Evolutionary conservation across 228 moss, liverwort and hornwort genomes (phyloP), one percentile per base, ranked within the genome.

Genomic region (Sphagnum fallax): DNA sequence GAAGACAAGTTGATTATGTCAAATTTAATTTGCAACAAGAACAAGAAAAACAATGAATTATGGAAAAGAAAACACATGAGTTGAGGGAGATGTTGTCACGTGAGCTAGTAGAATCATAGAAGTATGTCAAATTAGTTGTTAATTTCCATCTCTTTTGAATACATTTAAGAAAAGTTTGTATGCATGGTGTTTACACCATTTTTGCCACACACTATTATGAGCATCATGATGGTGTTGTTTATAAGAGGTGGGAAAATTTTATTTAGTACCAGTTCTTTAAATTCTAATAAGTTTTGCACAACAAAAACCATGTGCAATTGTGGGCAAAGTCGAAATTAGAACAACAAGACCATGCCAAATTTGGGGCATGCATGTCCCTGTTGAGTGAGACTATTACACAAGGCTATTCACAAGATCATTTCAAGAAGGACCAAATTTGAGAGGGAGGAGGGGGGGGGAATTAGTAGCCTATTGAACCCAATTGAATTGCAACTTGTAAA

Each of bases 31-130:
- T 68, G 53, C 53, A 16, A 32, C 67, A 53, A 18, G 67, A 68
- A 55, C 53, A 68, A 47, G 53, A 68, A 2, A 68, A 55, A 52
- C 67, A 55, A 47, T 53, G 12, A 18, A 53, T 10, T 68, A 32
- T 55, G 55, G 67, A 68, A 55, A 8, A 68, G 53, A 52, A 68
- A 68, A 47, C 67, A 57, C n/a, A 52, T 10, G 5, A 53, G 6
- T 53, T 55, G 67, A 52, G 67, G 53, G 67, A 68, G 9, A 68
- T 6, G 53, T 55, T 68, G 47, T 68, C 67, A 15, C 67, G 10
- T 47, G 67, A 68, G 18, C 32, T 68, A 55, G 53, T 68, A 68
- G 53, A 68, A 53, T 52, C 67, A 68, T 55, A 68, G 32, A 68
- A 18, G 67, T 68, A 68, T 2, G n/a, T 65, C 51, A 5, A n/a